phyloP scores from a whole-genome alignment of 208 protist species.

The Vickermania ingenoplastis region DNA sequence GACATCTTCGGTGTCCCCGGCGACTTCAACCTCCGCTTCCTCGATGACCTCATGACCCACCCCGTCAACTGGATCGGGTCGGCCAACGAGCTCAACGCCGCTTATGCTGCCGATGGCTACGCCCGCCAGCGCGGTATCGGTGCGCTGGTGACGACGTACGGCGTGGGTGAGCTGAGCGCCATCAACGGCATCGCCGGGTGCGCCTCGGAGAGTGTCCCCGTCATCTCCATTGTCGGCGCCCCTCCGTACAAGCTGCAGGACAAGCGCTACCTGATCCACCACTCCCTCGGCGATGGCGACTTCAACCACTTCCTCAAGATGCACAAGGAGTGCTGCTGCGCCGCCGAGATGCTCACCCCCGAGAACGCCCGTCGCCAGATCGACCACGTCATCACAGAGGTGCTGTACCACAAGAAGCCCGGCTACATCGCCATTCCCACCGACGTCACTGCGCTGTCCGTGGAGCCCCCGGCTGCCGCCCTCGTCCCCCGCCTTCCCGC shows the following conservation, averaged over 20 bases:
- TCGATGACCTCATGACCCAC: conserved; percentile 47
- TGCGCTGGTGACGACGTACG: conserved; percentile 30
- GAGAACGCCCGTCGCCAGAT: conserved; percentile 35
- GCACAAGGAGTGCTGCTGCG: conserved; percentile 24
- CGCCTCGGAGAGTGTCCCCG: conserved; percentile 22
- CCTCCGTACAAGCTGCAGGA: conserved; percentile 16
- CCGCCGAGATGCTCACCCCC: conserved; percentile 20
- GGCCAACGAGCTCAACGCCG: conserved; percentile 48
- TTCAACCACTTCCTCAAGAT: conserved; percentile 28
- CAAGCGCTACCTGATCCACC: conserved; percentile 24
- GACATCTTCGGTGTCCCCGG: conserved; percentile 53
- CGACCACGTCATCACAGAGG: conserved; percentile 38
- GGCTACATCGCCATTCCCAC: conserved; percentile 33
- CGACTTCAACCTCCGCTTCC: conserved; percentile 56
- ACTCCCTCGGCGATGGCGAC: conserved; percentile 37
- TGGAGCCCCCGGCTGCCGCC: conserved; percentile 19
- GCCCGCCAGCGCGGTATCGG: conserved; percentile 15
- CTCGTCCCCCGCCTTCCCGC: conserved; percentile 16
- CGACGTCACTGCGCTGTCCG: conserved; percentile 20
- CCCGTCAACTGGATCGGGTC: conserved; percentile 42
- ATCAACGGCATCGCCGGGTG: conserved; percentile 32
- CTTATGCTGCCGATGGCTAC: conserved; percentile 53
- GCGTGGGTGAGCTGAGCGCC: conserved; percentile 39
- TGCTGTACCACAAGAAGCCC: conserved; percentile 33
- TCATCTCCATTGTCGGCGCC: conserved; percentile 33